Evolutionary conservation across 495 filamentous ascomycete species (phyloP).

Genomic region (Neurospora cerealis): DNA sequence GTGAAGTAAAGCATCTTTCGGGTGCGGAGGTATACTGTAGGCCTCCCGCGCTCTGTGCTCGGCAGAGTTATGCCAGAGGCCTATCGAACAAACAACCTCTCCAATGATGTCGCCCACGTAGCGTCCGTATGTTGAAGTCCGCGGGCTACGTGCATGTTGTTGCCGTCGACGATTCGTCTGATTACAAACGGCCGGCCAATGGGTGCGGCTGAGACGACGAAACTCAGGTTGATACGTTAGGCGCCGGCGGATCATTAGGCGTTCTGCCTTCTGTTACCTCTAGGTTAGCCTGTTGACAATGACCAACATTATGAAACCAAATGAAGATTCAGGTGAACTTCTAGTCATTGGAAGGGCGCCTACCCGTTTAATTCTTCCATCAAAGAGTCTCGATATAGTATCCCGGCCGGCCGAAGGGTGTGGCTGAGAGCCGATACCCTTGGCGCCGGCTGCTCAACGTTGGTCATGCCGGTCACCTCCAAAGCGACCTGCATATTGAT

Average conservation of each 20-base stretch:
- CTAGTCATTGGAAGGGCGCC: too few relatives aligned
- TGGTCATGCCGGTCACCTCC: not conserved
- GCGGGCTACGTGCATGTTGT: not conserved
- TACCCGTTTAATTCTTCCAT: too few relatives aligned
- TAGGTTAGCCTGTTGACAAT: too few relatives aligned
- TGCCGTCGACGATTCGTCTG: not conserved
- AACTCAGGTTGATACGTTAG: not conserved
- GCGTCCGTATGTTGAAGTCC: not conserved
- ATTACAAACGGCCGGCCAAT: not conserved
- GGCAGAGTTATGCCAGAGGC: not conserved
- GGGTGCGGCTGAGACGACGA: not conserved
- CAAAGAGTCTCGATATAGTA: too few relatives aligned
- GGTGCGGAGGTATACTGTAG: not conserved
- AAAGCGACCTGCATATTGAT: not conserved
- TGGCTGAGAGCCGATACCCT: not conserved
- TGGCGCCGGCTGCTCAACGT: not conserved
- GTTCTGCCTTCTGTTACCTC: too few relatives aligned
- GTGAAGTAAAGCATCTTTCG: rapidly evolving
- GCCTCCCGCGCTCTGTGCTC: not conserved
- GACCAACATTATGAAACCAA: too few relatives aligned
- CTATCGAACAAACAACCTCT: not conserved
- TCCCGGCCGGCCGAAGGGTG: not conserved
- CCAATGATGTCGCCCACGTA: not conserved
- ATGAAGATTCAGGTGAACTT: too few relatives aligned
- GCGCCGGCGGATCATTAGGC: not conserved